Percentiles rank a stretch among this genome's conserved stretches.
Evolutionary conservation across 768 basidiomycete species (phyloP).

Genomic region (Agaricus sinodeliciosus): DNA sequence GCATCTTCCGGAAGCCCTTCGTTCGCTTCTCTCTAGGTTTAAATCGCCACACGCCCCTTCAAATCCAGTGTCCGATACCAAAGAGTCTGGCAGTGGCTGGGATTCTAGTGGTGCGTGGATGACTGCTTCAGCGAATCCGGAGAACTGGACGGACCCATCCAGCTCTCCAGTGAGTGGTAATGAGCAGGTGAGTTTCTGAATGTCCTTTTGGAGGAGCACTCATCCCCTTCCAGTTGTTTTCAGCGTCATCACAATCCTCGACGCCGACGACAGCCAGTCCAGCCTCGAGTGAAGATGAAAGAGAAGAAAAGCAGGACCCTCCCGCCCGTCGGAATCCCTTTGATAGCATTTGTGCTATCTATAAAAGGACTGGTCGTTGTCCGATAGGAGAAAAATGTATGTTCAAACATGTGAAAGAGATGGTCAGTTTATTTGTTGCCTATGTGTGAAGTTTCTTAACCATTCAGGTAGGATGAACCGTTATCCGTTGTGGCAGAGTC

Average conservation of each 20-base stretch:
- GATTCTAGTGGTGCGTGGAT: slow-evolving; percentile 2
- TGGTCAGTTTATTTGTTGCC: not conserved
- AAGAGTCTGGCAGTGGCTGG: not conserved
- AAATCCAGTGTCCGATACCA: not conserved
- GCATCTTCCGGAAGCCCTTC: not conserved
- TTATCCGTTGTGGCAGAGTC: not conserved
- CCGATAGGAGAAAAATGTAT: not conserved
- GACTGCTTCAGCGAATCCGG: not conserved
- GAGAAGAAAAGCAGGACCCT: not conserved
- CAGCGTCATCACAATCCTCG: not conserved
- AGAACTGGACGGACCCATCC: slow-evolving; percentile 1
- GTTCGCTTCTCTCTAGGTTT: not conserved
- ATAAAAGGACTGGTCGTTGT: not conserved
- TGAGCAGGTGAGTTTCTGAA: not conserved
- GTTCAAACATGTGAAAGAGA: slow-evolving; percentile 1
- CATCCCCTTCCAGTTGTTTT: not conserved
- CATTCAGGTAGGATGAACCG: not conserved
- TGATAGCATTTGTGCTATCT: slow-evolving; percentile 1
- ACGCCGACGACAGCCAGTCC: not conserved
- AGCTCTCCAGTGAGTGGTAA: slow-evolving; percentile 3
- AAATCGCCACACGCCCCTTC: not conserved
- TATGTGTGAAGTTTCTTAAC: not conserved
- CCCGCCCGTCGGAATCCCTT: not conserved
- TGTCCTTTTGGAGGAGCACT: not conserved
- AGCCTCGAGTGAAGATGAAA: not conserved